A percentile compares a stretch with the other conserved stretches of the same genome.
These are phyloP conservation scores for Gloeostereum incarnatum DNA, from an alignment of 768 basidiomycete genomes.

Conservation along the genomic window DNA sequence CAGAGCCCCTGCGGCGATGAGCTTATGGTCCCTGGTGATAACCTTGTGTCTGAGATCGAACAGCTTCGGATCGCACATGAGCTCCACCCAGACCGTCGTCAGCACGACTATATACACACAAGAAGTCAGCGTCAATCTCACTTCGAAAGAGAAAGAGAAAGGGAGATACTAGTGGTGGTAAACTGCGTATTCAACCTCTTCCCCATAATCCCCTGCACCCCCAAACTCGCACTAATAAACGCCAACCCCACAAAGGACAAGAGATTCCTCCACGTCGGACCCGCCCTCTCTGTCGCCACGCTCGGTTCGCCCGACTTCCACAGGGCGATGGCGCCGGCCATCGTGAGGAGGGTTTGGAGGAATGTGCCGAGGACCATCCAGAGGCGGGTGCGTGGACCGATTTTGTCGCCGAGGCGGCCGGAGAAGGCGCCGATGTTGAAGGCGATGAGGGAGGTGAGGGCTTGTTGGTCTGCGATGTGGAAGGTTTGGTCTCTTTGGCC, in stretches of 20 bases:
- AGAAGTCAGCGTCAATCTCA: background rate
- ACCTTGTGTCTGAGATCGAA: constrained; percentile 30
- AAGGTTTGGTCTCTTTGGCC: constrained; percentile 45
- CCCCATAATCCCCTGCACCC: constrained; percentile 79
- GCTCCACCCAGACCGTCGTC: constrained; percentile 64
- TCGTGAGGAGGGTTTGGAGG: constrained; percentile 66
- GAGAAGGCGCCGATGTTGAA: constrained; percentile 72
- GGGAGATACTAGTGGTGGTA: constrained; percentile 58
- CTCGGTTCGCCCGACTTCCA: constrained; percentile 58
- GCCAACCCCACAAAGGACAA: constrained; percentile 62
- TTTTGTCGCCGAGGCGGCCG: constrained; percentile 69
- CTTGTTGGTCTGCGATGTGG: constrained; percentile 76
- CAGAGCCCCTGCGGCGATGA: constrained; percentile 34
- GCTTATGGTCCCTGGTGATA: constrained; percentile 42
- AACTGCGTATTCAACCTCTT: constrained; percentile 76
- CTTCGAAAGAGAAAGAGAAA: background rate
- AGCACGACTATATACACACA: constrained; percentile 29
- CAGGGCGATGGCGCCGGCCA: constrained; percentile 58
- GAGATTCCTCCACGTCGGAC: constrained; percentile 63
- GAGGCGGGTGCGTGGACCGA: constrained; percentile 60
- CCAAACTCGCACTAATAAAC: constrained; percentile 75
- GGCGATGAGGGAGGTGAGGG: constrained; percentile 63
- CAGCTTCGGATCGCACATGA: constrained; percentile 53
- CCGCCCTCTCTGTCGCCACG: constrained; percentile 40
- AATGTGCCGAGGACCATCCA: constrained; percentile 71